Conservation (phyloP, 1,284 basidiomycete genomes). For the Sanghuangporus baumii region DNA sequence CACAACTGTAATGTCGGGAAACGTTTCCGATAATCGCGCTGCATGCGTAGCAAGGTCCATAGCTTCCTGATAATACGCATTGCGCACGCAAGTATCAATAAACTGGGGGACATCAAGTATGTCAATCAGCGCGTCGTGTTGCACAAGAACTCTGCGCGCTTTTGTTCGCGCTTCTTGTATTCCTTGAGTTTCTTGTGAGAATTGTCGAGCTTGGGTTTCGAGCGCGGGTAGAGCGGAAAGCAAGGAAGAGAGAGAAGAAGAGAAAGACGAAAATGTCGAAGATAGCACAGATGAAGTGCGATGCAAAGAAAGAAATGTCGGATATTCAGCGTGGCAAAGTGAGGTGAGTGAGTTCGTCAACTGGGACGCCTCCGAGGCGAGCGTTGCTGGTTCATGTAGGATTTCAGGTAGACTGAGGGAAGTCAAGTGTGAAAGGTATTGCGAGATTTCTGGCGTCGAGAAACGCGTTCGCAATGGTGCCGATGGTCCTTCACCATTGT, state of each 20-base stretch:
- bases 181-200: slow-evolving; percentile 50
- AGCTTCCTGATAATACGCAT: slow-evolving; percentile 88
- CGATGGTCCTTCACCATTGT: slow-evolving; percentile 3
- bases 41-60: slow-evolving; percentile 76
- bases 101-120: slow-evolving; percentile 85
- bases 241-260: slow-evolving; percentile 61
- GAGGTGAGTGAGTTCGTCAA: slow-evolving; percentile 84
- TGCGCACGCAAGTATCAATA: slow-evolving; percentile 87
- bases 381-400: slow-evolving; percentile 61
- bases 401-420: slow-evolving; percentile 62
- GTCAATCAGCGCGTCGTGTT: slow-evolving; percentile 88
- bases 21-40: slow-evolving; percentile 35
- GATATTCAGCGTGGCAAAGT: slow-evolving; percentile 83
- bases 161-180: slow-evolving; percentile 64
- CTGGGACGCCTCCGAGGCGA: slow-evolving; percentile 77
- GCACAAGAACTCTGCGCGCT: slow-evolving; percentile 78
- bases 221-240: slow-evolving; percentile 68
- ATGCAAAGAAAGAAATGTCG: slow-evolving; percentile 83
- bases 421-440: slow-evolving; percentile 61
- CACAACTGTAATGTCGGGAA: slow-evolving; percentile 39
- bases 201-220: slow-evolving; percentile 62
- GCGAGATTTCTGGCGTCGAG: slow-evolving; percentile 23
- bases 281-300: slow-evolving; percentile 64
- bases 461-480: not conserved
- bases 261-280: slow-evolving; percentile 56